Evolutionary conservation across 768 basidiomycete genomes (phyloP), one percentile per base, ranked within the genome.

Genomic region (Tylopilus vinaceipallidus): DNA sequence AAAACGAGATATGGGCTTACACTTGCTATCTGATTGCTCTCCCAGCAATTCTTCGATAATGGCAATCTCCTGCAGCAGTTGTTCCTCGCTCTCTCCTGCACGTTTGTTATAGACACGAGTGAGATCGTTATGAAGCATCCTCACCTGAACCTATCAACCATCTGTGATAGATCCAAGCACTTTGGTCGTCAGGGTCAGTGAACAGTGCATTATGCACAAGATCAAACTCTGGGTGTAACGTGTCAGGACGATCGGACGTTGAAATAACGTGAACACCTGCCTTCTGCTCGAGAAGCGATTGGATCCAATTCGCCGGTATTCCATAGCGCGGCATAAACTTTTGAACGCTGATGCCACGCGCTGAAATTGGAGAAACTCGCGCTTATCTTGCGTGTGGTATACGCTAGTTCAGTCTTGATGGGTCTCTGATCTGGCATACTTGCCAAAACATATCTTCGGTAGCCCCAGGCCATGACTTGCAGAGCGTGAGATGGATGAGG

Each of bases 101-200:
- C 35, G 40, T 14, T 10, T 20, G n/a, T 55, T 38, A 57, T 30
- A 42, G 37, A 33, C 26, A 26, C n/a, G 22, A 2, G 17, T 9
- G 12, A 42, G 12, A 20, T 6, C 11, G 19, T 27, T 32, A 45
- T 30, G n/a, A 33, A 19, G 14, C 34, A 41, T 27, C 17, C 77
- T 52, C 61, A 86, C 94, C 86, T 54, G 79, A 68, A 8, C 91
- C 92, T 45, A 98, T 80, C 3, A 99, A 76, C 94, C 95, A 98
- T n/a, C 94, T 82, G 62, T 98, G 97, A 66, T 98, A 99, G 49
- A 99, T 82, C 97, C 97, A 99, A 1, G 91, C 92, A 52, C 91
- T 93, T 67, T 98, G 95, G 67, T 98, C 95, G 38, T 84, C 82
- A 4, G 97, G 97, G 61, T 98, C 95, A 0, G 95, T 97, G 70